Conservation (phyloP, 148 eudicot species). For the Rhododendron ovatum region DNA sequence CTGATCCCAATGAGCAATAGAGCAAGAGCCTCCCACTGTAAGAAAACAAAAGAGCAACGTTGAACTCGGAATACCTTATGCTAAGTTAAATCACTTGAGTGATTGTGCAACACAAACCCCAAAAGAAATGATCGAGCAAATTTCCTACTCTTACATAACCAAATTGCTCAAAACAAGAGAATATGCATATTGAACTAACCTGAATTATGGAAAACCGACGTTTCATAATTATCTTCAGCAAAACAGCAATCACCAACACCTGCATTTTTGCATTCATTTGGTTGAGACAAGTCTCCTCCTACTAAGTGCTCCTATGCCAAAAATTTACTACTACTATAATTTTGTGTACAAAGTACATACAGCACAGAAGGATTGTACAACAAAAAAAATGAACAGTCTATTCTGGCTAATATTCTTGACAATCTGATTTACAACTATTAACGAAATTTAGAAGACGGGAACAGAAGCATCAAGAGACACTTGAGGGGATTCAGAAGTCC, state of each 20-base stretch:
- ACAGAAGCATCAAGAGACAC: background rate
- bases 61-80: background rate
- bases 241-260: slow-evolving; percentile 97
- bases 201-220: slow-evolving; percentile 75
- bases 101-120: background rate
- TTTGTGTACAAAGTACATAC: background rate
- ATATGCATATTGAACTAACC: slow-evolving; percentile 34
- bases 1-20: slow-evolving; percentile 90
- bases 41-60: slow-evolving; percentile 3
- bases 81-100: background rate
- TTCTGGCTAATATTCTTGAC: background rate
- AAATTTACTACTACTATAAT: background rate
- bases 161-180: slow-evolving; percentile 1
- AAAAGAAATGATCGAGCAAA: background rate
- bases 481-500: background rate
- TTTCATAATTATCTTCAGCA: slow-evolving; percentile 74
- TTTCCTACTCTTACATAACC: background rate
- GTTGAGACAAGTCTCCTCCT: background rate
- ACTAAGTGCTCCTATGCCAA: background rate
- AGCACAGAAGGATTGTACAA: background rate
- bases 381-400: background rate
- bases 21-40: slow-evolving; percentile 99
- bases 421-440: background rate
- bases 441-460: background rate
- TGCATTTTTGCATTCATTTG: slow-evolving; percentile 22